Evolutionary conservation across 306 rosid genomes (phyloP).

Genomic region (Cucurbita argyrosperma): DNA sequence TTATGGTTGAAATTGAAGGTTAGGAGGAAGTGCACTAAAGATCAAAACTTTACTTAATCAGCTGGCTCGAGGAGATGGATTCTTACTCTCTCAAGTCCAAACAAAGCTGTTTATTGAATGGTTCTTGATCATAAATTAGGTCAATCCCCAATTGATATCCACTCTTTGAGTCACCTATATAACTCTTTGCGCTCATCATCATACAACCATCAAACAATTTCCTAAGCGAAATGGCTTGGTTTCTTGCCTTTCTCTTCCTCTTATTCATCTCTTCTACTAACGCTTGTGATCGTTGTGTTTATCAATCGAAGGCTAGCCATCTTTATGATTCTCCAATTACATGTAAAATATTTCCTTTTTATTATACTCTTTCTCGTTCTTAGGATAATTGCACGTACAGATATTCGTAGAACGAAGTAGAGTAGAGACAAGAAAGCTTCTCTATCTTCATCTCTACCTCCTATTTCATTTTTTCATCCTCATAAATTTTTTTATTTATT

Average conservation of each 20-base stretch:
- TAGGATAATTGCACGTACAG: too few species aligned
- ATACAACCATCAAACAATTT: background rate
- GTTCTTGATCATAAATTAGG: background rate
- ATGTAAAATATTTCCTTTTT: slow-evolving; percentile 12
- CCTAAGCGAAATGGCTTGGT: slow-evolving; percentile 16
- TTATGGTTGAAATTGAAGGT: background rate
- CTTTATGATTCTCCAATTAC: slow-evolving; percentile 50
- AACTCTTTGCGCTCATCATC: background rate
- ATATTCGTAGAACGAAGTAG: too few species aligned
- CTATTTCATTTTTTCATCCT: too few species aligned
- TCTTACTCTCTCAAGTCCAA: background rate
- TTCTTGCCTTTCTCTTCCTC: slow-evolving; percentile 23
- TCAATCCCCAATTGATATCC: background rate
- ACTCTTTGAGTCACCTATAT: background rate
- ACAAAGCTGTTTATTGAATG: background rate
- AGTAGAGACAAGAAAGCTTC: too few species aligned
- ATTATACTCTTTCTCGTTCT: too few species aligned
- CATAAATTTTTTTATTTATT: too few species aligned
- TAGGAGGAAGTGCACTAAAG: background rate
- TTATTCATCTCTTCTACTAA: slow-evolving; percentile 34
- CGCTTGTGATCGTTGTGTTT: slow-evolving; percentile 16
- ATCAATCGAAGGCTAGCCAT: slow-evolving; percentile 38
- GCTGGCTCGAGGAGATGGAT: background rate
- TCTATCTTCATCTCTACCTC: too few species aligned
- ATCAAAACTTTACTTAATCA: background rate